Conservation (phyloP, 768 basidiomycete species). For the Nidula microcarpa region DNA sequence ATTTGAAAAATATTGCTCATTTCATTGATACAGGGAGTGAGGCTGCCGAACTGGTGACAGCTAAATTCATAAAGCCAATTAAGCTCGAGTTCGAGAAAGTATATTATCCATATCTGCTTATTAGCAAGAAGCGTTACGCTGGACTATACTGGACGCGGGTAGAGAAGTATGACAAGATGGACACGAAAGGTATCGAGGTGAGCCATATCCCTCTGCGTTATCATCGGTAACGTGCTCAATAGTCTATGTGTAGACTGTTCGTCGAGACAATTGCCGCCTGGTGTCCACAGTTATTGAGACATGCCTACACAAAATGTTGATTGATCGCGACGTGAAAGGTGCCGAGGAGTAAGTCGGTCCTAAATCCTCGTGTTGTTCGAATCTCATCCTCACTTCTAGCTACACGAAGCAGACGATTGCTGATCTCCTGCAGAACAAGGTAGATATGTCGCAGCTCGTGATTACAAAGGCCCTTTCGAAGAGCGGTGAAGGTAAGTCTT, state of each 20-base stretch:
- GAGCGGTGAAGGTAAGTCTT: conserved; percentile 44
- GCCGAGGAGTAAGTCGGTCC: conserved; percentile 79
- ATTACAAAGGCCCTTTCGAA: conserved; percentile 98
- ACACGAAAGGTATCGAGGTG: conserved; percentile 98
- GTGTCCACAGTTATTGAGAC: conserved; percentile 98
- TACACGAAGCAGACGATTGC: conserved; percentile 93
- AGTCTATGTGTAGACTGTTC: conserved; percentile 68
- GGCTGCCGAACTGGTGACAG: conserved; percentile 88
- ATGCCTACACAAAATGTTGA: conserved; percentile 96
- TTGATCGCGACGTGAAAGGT: conserved; percentile 89
- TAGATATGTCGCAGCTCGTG: conserved; percentile 99
- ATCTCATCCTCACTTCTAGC: conserved; percentile 32
- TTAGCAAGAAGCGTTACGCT: conserved; percentile 98
- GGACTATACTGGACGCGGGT: conserved; percentile 96
- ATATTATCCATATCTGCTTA: conserved; percentile 96
- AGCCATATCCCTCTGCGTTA: conserved; percentile 10
- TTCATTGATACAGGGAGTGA: conserved; percentile 60
- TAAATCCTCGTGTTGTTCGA: background rate
- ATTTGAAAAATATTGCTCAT: too few relatives aligned
- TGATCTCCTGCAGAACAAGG: conserved; percentile 91
- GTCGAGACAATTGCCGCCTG: conserved; percentile 97
- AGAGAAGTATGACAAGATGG: conserved; percentile 99
- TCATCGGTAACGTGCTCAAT: too few relatives aligned
- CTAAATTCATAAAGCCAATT: conserved; percentile 91
- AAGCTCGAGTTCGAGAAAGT: conserved; percentile 99